These are phyloP conservation scores for Sarocladium kiliense DNA, from an alignment of 2,329 filamentous ascomycete species.

Conservation along the genomic window DNA sequence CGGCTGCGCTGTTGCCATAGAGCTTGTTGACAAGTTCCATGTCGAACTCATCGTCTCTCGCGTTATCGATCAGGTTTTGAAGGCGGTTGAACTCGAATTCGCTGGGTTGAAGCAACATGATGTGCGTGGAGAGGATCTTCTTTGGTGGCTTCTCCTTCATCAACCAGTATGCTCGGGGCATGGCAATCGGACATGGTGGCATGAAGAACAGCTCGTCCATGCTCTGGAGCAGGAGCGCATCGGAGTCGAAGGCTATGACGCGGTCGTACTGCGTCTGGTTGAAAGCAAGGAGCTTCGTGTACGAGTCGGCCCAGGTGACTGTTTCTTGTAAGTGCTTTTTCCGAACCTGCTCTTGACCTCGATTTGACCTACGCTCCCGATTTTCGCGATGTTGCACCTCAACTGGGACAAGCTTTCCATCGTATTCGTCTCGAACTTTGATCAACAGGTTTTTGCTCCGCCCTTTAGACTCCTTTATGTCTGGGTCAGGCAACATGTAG, in stretches of 20 bases:
- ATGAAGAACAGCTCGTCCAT: constrained; percentile 70
- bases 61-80: constrained; percentile 18
- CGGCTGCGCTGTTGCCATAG: constrained; percentile 51
- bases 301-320: constrained; percentile 57
- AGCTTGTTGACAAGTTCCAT: constrained; percentile 65
- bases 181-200: constrained; percentile 54
- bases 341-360: neutral
- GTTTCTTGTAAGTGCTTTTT: constrained; percentile 2
- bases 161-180: constrained; percentile 70
- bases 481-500: constrained; percentile 26
- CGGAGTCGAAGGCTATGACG: constrained; percentile 52
- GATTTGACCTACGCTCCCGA: constrained; percentile 26
- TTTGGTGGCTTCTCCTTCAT: constrained; percentile 34
- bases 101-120: constrained; percentile 59
- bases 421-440: constrained; percentile 38
- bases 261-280: constrained; percentile 55
- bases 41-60: constrained; percentile 43
- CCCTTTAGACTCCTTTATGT: constrained; percentile 19
- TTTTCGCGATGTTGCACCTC: constrained; percentile 30
- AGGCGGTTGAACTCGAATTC: constrained; percentile 40
- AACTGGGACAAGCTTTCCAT: constrained; percentile 38
- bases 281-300: constrained; percentile 65
- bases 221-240: constrained; percentile 54
- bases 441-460: constrained; percentile 29
- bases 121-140: constrained; percentile 51